Evolutionary conservation across 768 basidiomycete species (phyloP), one percentile per base, ranked within the genome.

Genomic region (Pleurotus eryngii): DNA sequence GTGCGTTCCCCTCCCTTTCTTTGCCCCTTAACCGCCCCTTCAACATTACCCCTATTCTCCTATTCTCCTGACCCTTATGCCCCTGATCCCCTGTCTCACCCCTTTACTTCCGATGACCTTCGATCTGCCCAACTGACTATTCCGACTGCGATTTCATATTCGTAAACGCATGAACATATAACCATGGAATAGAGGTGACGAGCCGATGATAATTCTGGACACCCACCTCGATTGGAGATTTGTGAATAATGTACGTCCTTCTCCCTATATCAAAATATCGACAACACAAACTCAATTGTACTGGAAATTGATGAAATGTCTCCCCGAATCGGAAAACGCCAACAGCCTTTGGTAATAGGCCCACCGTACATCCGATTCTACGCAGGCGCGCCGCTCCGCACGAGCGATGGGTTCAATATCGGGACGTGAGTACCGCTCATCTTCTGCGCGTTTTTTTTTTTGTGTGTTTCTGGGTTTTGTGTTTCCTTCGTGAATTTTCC

Each of bases 331-430:
- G 42, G n/a, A 14, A 9, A 22, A n/a, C 42, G 14, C 11, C 22
- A 58, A 6, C 59, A 94, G 90, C 92, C 92, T 0, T 74, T 87
- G 55, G 90, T 92, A 39, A 74, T 70, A 1, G 87, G 83, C 3
- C 63, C 75, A 26, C 90, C 92, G 4, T 68, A 84, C 58, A 79
- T 93, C 27, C 81, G 92, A 17, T 98, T 98, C 69, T 96, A 95
- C 67, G 95, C 95, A 3, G 95, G 92, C 14, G 92, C 92, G 24
- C 94, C 94, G 3, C 66, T 98, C 45, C 81, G 92, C 46, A 97
- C 95, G 2, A 81, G 87, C 53, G 95, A 97, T 57, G 95, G 95
- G 3, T 90, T 79, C 70, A 97, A 96, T 64, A 85, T 97, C 57
- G 95, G 92, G 70, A 86, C 85, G 84, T 87, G 68, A 71, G 81